phyloP scores from a whole-genome alignment of 345 rosid genomes.

The Melastoma malabathricum region DNA sequence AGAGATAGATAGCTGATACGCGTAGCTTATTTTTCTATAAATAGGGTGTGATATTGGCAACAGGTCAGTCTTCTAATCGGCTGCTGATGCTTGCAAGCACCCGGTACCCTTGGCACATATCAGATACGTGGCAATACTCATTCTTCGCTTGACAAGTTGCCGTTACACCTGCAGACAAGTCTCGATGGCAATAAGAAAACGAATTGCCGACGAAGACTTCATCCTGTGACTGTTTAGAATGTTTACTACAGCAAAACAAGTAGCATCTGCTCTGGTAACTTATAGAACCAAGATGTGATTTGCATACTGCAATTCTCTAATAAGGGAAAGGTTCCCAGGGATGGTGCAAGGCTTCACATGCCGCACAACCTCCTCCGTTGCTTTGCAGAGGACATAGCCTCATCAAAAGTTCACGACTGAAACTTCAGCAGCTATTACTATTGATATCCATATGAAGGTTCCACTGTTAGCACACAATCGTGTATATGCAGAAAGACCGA shows the following conservation, averaged over 20 bases:
- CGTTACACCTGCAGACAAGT: constrained; percentile 60
- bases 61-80: constrained; percentile 50
- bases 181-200: not conserved
- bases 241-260: constrained; percentile 1
- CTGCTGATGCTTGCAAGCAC: constrained; percentile 63
- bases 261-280: not conserved
- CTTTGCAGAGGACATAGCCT: constrained; percentile 65
- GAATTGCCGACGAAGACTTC: constrained; percentile 56
- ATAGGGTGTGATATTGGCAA: not conserved
- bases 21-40: no score
- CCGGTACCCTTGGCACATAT: constrained; percentile 86
- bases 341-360: constrained; percentile 89
- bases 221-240: constrained; percentile 32
- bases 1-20: no score
- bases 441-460: no score
- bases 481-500: constrained; percentile 7
- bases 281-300: constrained; percentile 5
- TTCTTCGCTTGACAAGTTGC: constrained; percentile 93
- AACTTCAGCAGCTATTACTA: not conserved
- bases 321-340: constrained; percentile 87
- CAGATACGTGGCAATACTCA: constrained; percentile 81
- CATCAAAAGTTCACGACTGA: constrained; percentile 69
- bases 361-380: constrained; percentile 84
- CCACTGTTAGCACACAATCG: no score
- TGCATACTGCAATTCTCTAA: constrained; percentile 68